A percentile compares a stretch with the other conserved stretches of the same genome.
Evolutionary conservation across 2,329 filamentous ascomycete species (phyloP).

Genomic region (Blastomyces gilchristii): DNA sequence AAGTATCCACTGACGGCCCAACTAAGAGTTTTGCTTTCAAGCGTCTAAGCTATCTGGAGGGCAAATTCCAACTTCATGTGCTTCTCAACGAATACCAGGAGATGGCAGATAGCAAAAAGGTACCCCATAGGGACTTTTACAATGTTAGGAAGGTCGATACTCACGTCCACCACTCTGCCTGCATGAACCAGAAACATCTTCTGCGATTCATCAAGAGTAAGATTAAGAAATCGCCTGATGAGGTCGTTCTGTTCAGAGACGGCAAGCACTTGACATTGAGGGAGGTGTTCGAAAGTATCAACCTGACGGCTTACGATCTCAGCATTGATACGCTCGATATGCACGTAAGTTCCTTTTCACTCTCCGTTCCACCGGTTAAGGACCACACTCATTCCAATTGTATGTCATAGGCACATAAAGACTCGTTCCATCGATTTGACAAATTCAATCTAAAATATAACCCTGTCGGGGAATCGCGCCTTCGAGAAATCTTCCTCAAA

Average conservation of each 20-base stretch:
- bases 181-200: constrained; percentile 99
- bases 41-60: constrained; percentile 87
- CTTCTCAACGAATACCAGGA: constrained; percentile 96
- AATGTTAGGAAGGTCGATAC: constrained; percentile 98
- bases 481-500: constrained; percentile 97
- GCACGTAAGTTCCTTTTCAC: constrained; percentile 56
- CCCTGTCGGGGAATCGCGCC: constrained; percentile 84
- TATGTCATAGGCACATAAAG: constrained; percentile 65
- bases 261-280: constrained; percentile 81
- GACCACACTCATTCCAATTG: constrained; percentile 12
- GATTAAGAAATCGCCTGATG: constrained; percentile 96
- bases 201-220: constrained; percentile 99
- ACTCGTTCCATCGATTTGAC: constrained; percentile 97
- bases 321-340: constrained; percentile 98
- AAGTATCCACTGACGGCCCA: constrained; percentile 87
- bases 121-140: constrained; percentile 97
- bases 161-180: constrained; percentile 96
- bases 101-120: constrained; percentile 93
- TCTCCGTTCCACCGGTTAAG: neutral
- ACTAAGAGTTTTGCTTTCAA: constrained; percentile 96
- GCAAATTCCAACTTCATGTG: constrained; percentile 90
- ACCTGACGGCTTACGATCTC: constrained; percentile 90
- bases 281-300: constrained; percentile 96
- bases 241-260: constrained; percentile 85
- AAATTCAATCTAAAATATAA: constrained; percentile 99